These are phyloP conservation scores for Carex cristatella DNA, from an alignment of 176 grass and related monocot genomes.

Conservation along the genomic window DNA sequence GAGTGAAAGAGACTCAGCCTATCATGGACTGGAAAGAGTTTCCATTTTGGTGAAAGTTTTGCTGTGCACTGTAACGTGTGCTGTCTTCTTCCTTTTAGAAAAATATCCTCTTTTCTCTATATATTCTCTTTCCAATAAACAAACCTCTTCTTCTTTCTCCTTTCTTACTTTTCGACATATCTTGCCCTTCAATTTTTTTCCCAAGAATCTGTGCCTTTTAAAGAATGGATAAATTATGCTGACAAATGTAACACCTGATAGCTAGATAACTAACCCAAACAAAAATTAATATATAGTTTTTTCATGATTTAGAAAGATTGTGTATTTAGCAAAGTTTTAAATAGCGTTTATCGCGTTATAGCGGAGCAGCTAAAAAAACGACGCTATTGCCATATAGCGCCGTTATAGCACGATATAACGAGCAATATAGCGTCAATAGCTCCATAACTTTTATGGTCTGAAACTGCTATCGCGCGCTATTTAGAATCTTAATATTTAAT, in stretches of 20 bases:
- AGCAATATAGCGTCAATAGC: too few relatives aligned
- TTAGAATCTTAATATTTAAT: too few relatives aligned
- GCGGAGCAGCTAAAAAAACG: too few relatives aligned
- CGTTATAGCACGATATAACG: too few relatives aligned
- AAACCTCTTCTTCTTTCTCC: conserved; percentile 1
- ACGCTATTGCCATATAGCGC: too few relatives aligned
- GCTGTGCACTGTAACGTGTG: conserved; percentile 33
- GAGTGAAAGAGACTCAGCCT: conserved; percentile 22
- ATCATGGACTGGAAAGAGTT: conserved; percentile 42
- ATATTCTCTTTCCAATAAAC: not conserved
- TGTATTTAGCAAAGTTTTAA: too few relatives aligned
- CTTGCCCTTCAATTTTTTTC: not conserved
- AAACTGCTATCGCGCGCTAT: too few relatives aligned
- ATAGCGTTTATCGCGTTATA: too few relatives aligned
- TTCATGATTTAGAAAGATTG: too few relatives aligned
- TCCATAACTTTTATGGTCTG: too few relatives aligned
- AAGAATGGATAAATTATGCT: not conserved
- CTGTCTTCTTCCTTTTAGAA: conserved; percentile 44
- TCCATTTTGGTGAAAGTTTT: conserved; percentile 65
- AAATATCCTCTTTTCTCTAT: not conserved
- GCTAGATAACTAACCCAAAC: not conserved
- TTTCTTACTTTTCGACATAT: not conserved
- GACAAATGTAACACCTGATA: too few relatives aligned
- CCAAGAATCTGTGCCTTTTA: not conserved
- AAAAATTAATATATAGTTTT: too few relatives aligned